Conservation (phyloP, 2,329 filamentous ascomycete genomes). For the Aspergillus cejpii region DNA sequence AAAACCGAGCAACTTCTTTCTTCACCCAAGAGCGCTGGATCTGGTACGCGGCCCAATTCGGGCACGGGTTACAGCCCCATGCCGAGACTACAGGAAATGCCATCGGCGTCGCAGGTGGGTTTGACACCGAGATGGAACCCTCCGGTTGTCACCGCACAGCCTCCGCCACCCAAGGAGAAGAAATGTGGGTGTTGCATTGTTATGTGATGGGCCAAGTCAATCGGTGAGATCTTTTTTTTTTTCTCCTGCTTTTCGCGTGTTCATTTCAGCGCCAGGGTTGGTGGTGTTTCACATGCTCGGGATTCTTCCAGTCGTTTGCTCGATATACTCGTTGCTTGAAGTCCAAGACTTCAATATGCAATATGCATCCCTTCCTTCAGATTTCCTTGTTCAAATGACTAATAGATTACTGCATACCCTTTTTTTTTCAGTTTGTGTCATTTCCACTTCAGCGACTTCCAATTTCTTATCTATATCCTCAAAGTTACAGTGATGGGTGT, state of each 20-base stretch:
- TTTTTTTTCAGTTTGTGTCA: not conserved
- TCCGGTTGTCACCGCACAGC: conserved; percentile 48
- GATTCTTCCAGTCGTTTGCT: too few relatives aligned
- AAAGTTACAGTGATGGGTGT: not conserved
- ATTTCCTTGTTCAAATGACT: conserved; percentile 78
- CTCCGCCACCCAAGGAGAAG: conserved; percentile 45
- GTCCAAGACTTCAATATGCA: conserved; percentile 27
- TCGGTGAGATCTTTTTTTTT: not conserved
- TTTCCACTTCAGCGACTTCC: not conserved
- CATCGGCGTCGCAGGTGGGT: conserved; percentile 21
- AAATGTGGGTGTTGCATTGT: conserved; percentile 66
- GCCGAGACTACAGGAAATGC: conserved; percentile 41
- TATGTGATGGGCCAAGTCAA: conserved; percentile 53
- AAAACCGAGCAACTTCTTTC: conserved; percentile 18
- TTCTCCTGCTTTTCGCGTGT: not conserved
- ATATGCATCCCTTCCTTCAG: conserved; percentile 75
- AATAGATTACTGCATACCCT: conserved; percentile 2
- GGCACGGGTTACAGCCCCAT: conserved; percentile 47
- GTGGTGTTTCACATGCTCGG: too few relatives aligned
- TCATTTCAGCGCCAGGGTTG: too few relatives aligned
- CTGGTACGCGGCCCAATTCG: conserved; percentile 32
- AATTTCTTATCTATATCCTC: not conserved
- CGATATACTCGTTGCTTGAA: not conserved
- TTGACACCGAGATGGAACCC: conserved; percentile 37
- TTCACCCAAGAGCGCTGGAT: conserved; percentile 30